Percentiles rank a stretch among this genome's conserved stretches.
These are phyloP conservation scores for Obba rivulosa DNA, from an alignment of 768 basidiomycete species.

Conservation along the genomic window DNA sequence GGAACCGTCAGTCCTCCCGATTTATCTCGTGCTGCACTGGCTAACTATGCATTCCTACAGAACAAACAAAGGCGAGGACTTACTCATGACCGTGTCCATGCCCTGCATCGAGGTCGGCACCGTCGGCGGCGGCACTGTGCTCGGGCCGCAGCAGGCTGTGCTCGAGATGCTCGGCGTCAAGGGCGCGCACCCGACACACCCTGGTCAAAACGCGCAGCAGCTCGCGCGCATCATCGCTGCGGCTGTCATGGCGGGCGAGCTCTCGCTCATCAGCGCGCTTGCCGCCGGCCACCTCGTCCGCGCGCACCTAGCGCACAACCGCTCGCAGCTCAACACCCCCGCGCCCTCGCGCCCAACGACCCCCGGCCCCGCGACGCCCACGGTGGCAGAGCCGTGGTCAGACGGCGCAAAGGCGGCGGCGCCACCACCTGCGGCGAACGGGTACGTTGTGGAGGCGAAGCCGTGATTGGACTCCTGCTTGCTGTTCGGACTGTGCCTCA, in stretches of 20 bases:
- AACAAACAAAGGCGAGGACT: conserved; percentile 82
- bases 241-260: conserved; percentile 96
- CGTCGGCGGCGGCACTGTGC: conserved; percentile 92
- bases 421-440: background rate
- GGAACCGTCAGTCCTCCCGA: conserved; percentile 75
- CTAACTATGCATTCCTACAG: conserved; percentile 32
- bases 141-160: conserved; percentile 84
- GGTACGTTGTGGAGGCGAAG: conserved; percentile 8
- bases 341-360: conserved; percentile 52
- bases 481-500: background rate
- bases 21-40: background rate
- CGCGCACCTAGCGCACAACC: conserved; percentile 90
- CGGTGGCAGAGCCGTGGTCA: background rate
- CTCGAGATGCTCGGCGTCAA: conserved; percentile 91
- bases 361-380: conserved; percentile 34
- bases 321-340: conserved; percentile 79
- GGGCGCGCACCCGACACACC: conserved; percentile 81
- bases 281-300: conserved; percentile 93
- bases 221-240: conserved; percentile 89
- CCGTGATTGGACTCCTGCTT: background rate
- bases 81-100: conserved; percentile 93
- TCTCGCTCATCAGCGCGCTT: conserved; percentile 86
- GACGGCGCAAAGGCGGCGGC: background rate
- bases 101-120: conserved; percentile 99
- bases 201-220: conserved; percentile 84